Conservation (phyloP, 2,329 filamentous ascomycete species). For the Botrytis cinerea region DNA sequence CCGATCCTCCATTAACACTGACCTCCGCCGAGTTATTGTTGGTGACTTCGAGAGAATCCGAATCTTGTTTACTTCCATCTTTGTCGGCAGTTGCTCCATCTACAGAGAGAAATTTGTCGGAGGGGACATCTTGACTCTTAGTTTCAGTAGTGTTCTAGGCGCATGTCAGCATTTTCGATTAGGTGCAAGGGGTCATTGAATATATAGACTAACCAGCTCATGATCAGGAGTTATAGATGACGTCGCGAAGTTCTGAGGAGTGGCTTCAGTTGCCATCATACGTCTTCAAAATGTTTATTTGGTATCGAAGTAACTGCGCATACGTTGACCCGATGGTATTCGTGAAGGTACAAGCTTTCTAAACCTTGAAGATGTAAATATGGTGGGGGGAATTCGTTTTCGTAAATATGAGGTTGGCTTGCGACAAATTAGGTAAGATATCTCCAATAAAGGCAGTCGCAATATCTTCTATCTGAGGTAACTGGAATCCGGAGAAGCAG, state of each 20-base stretch:
- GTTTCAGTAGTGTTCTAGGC: conserved; percentile 48
- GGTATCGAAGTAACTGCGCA: conserved; percentile 40
- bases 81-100: conserved; percentile 50
- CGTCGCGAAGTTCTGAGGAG: conserved; percentile 50
- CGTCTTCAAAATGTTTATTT: conserved; percentile 47
- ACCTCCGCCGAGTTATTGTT: conserved; percentile 63
- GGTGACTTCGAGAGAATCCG: conserved; percentile 59
- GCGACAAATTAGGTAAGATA: conserved; percentile 3
- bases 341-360: conserved; percentile 29
- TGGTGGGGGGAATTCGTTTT: conserved; percentile 16
- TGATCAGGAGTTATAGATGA: conserved; percentile 36
- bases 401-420: conserved; percentile 1
- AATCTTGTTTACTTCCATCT: conserved; percentile 57
- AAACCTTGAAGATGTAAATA: conserved; percentile 5
- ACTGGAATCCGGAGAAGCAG: background rate
- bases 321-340: conserved; percentile 28
- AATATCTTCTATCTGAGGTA: conserved; percentile 11
- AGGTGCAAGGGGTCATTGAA: background rate
- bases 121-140: conserved; percentile 51
- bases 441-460: background rate
- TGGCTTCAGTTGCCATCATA: conserved; percentile 67
- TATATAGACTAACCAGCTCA: conserved; percentile 39
- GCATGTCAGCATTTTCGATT: conserved; percentile 32
- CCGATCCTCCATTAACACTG: conserved; percentile 73
- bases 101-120: conserved; percentile 43